Evolutionary conservation across 108 stramenopile species (phyloP).

Genomic region (Licmophora abbreviata): DNA sequence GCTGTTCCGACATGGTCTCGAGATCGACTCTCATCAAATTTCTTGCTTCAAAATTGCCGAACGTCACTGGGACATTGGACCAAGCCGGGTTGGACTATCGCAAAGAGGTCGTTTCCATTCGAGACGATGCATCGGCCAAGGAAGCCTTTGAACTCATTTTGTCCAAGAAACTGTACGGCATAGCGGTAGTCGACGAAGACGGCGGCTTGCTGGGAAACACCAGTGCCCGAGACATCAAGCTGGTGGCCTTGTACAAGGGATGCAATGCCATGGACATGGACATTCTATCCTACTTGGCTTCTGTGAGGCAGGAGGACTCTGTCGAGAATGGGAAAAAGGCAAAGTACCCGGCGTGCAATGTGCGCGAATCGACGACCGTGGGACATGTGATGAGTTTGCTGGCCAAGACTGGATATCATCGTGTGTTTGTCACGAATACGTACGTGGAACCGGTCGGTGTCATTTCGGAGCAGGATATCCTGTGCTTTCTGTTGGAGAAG

Average conservation of each 20-base stretch:
- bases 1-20: not conserved
- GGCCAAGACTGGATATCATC: constrained; percentile 45
- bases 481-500: not conserved
- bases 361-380: constrained; percentile 39
- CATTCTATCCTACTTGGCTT: constrained; percentile 31
- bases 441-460: constrained; percentile 41
- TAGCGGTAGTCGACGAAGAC: constrained; percentile 47
- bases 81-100: constrained; percentile 27
- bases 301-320: constrained; percentile 31
- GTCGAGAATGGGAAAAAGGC: constrained; percentile 26
- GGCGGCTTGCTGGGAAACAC: constrained; percentile 38
- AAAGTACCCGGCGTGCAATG: constrained; percentile 30
- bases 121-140: constrained; percentile 21
- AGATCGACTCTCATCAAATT: constrained; percentile 23
- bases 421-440: constrained; percentile 39
- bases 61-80: constrained; percentile 10
- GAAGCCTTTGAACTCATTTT: constrained; percentile 42
- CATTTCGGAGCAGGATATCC: not conserved
- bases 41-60: constrained; percentile 28
- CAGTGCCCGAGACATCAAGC: constrained; percentile 35
- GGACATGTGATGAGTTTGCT: constrained; percentile 36
- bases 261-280: constrained; percentile 32
- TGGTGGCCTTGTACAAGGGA: constrained; percentile 36
- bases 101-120: constrained; percentile 9
- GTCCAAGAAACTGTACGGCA: constrained; percentile 29